Evolutionary conservation across 2,329 filamentous ascomycete genomes (phyloP).

Genomic region (Leptographium radiaticola): DNA sequence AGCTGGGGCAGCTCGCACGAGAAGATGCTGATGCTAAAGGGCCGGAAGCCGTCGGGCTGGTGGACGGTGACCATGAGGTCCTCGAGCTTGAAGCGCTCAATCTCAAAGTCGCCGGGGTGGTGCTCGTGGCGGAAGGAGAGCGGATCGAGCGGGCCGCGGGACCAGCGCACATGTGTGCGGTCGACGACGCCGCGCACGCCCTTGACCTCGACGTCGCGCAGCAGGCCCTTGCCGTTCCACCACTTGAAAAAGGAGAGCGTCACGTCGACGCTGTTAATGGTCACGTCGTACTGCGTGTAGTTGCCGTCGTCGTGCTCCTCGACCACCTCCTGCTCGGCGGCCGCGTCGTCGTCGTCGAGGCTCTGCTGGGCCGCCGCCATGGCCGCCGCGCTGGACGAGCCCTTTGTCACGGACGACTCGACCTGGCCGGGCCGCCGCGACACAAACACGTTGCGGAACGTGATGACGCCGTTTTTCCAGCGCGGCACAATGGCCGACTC

Average conservation of each 20-base stretch:
- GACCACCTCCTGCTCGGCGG: constrained; percentile 18
- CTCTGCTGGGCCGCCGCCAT: constrained; percentile 53
- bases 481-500: constrained; percentile 95
- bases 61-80: constrained; percentile 86
- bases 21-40: constrained; percentile 90
- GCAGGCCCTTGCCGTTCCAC: constrained; percentile 90
- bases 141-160: constrained; percentile 59
- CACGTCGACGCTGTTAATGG: constrained; percentile 89
- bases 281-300: constrained; percentile 94
- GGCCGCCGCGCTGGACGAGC: constrained; percentile 75
- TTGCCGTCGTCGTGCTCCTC: constrained; percentile 67
- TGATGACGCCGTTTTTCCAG: constrained; percentile 91
- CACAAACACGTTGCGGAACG: constrained; percentile 92
- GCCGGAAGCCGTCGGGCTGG: constrained; percentile 82
- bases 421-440: constrained; percentile 78
- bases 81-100: constrained; percentile 92
- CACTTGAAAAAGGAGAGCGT: constrained; percentile 96
- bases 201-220: constrained; percentile 87
- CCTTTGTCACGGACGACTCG: constrained; percentile 77
- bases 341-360: constrained; percentile 3
- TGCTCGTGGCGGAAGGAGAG: constrained; percentile 80
- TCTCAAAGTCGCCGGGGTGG: constrained; percentile 86
- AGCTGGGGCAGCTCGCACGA: constrained; percentile 87
- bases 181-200: constrained; percentile 89
- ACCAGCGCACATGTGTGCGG: constrained; percentile 68